phyloP scores from a whole-genome alignment of 2,329 filamentous ascomycete species.

The Beauveria rudraprayagi region DNA sequence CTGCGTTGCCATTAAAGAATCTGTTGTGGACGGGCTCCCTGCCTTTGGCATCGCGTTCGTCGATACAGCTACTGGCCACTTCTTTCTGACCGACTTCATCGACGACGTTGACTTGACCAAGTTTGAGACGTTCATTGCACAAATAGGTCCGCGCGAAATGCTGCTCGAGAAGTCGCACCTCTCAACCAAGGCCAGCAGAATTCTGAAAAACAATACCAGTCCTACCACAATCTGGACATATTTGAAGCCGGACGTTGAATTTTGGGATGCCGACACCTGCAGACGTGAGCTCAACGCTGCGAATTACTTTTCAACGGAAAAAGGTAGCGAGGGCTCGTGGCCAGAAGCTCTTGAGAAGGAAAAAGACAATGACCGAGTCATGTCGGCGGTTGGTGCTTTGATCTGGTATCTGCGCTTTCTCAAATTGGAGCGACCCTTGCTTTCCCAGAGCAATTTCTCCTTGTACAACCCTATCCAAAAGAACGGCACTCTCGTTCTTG shows the following conservation, averaged over 20 bases:
- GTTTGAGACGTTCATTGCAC: slow-evolving; percentile 93
- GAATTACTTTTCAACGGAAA: slow-evolving; percentile 64
- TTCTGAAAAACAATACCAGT: slow-evolving; percentile 90
- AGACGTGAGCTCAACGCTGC: slow-evolving; percentile 71
- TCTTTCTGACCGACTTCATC: slow-evolving; percentile 83
- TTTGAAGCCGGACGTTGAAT: slow-evolving; percentile 78
- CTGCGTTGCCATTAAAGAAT: slow-evolving; percentile 90
- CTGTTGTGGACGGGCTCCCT: slow-evolving; percentile 62
- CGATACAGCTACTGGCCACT: slow-evolving; percentile 91
- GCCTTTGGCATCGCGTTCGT: slow-evolving; percentile 90
- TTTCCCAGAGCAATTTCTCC: slow-evolving; percentile 85
- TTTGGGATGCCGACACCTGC: slow-evolving; percentile 80
- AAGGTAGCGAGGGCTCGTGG: slow-evolving; percentile 57
- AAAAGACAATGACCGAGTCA: slow-evolving; percentile 69
- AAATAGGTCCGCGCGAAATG: slow-evolving; percentile 81
- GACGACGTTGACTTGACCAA: slow-evolving; percentile 92
- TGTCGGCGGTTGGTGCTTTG: slow-evolving; percentile 86
- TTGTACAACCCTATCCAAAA: slow-evolving; percentile 86
- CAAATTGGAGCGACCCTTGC: slow-evolving; percentile 79
- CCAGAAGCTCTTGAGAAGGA: slow-evolving; percentile 64
- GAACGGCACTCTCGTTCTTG: slow-evolving; percentile 85
- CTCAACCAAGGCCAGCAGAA: slow-evolving; percentile 82
- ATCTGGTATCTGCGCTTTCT: slow-evolving; percentile 78
- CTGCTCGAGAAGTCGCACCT: slow-evolving; percentile 80
- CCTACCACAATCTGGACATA: slow-evolving; percentile 95